phyloP scores from a whole-genome alignment of 148 eudicot genomes.

The Vaccinium corymbosum region DNA sequence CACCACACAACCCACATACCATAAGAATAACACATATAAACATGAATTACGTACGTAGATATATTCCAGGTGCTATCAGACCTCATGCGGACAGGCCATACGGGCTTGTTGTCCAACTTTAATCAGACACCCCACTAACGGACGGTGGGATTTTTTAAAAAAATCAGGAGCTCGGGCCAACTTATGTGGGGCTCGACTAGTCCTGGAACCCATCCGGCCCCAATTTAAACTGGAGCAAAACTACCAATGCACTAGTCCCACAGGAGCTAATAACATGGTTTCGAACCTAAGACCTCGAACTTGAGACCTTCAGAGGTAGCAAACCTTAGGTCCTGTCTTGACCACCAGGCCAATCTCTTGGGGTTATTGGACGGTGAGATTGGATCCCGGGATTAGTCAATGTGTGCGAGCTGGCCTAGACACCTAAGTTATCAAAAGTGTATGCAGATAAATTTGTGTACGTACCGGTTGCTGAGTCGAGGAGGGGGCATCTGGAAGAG shows the following conservation, averaged over 20 bases:
- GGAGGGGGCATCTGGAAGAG: constrained; percentile 98
- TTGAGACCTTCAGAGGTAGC: too few relatives aligned
- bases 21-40: not conserved
- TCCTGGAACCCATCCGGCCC: not conserved
- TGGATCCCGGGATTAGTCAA: not conserved
- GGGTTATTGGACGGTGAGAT: not conserved
- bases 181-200: not conserved
- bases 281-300: too few relatives aligned
- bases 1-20: not conserved
- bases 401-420: not conserved
- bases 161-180: not conserved
- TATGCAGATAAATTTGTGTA: not conserved
- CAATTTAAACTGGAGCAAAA: not conserved
- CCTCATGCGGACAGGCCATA: not conserved
- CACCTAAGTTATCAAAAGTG: not conserved
- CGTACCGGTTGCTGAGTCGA: constrained; percentile 76
- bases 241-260: too few relatives aligned
- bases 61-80: not conserved
- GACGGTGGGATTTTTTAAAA: not conserved
- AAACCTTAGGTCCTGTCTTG: not conserved
- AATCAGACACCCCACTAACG: not conserved
- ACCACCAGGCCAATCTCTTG: not conserved
- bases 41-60: not conserved
- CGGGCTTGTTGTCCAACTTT: not conserved
- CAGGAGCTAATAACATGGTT: too few relatives aligned